Evolutionary conservation across 768 basidiomycete species (phyloP), one percentile per base, ranked within the genome.

Genomic region (Ramaria sp.): DNA sequence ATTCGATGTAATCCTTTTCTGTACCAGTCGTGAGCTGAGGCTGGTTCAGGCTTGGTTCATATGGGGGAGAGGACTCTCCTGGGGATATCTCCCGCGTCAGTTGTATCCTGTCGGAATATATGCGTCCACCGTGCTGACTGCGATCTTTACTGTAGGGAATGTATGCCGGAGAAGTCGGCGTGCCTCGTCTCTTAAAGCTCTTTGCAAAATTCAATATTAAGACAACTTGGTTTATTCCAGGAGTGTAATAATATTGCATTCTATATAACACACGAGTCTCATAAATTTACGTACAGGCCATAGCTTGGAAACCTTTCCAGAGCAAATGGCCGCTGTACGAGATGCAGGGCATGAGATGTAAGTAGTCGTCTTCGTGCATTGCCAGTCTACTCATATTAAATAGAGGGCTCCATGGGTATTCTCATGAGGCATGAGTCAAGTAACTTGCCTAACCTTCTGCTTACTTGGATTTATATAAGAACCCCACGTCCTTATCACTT

Each of bases 211-310:
- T 83, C 63, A 69, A 71, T n/a, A 80, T 78, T 57, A 74, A 68
- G 64, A 80, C 83, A 22, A 84, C 80, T 9, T 86, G 83, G 83
- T 88, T 86, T 64, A 85, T 86, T 52, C 83, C 84, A 24, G 85
- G 83, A 77, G 60, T 24, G 57, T 60, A 32, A 12, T 7, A 10
- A 37, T 6, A 30, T 25, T 48, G n/a, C 13, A 22, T 30, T 39
- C 3, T 6, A 27, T n/a, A 24, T 10, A 27, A 48, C 16, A 22
- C n/a, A n/a, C 42, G 39, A 41, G 39, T 9, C 39, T 41, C 13
- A 41, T 41, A 4, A 8, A 12, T 41, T 22, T 41, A 2, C 16
- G 20, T 22, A 32, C 56, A 78, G 81, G 82, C 1, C 85, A 88
- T 60, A 82, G 81, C 57, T 66, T 87, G 50, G 85, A 87, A 60